Base-by-base conservation (phyloP, 2,329 filamentous ascomycete genomes). In the Penicillium occitanis region DNA sequence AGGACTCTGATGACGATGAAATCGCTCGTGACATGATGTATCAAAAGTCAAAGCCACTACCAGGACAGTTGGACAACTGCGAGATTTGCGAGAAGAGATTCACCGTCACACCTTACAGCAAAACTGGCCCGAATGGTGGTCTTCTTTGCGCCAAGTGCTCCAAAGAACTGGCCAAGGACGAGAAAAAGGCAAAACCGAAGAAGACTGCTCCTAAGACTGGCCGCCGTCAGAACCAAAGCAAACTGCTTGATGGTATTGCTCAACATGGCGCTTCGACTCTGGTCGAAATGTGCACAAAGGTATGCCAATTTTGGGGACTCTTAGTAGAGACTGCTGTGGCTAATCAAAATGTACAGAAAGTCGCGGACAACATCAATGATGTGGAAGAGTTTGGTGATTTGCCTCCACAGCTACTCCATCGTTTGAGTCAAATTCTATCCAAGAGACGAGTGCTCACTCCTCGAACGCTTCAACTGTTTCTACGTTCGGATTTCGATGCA, bases 51-150 rank as follows among this genome's bases (percentile, higher is more conserved):
- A 75, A 75, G 30, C 88, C 89, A 1, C 76, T 89, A n/a, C 91
- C 92, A 1, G 93, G 92, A 2, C 94, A 98, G 77, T 87, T 94
- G 73, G 92, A 91, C 69, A 93, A 97, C 70, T 98, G 94, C 75
- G 92, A 91, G 68, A 80, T 89, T 2, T 98, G 94, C 76, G 84
- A 86, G 51, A 96, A 95, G 69, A 88, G 93, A 44, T 98, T 98
- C 74, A 97, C 92, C 0, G 93, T 98, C 53, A 97, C 94, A 0
- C 86, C 92, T 0, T 97, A 97, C 79, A 93, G 90, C 68, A 90
- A 92, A 70, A 86, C 89, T 33, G 92, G 91, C 0, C 90, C 91
- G 0, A 84, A 90, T n/a, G 93, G 93, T 3, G 92, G 92, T 17
- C 82, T 98, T n/a, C 82, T 97, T 1, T 98, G 94, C 75, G 84